These are phyloP conservation scores for Stagonosporopsis tanaceti DNA, from an alignment of 2,329 filamentous ascomycete species.

Conservation along the genomic window DNA sequence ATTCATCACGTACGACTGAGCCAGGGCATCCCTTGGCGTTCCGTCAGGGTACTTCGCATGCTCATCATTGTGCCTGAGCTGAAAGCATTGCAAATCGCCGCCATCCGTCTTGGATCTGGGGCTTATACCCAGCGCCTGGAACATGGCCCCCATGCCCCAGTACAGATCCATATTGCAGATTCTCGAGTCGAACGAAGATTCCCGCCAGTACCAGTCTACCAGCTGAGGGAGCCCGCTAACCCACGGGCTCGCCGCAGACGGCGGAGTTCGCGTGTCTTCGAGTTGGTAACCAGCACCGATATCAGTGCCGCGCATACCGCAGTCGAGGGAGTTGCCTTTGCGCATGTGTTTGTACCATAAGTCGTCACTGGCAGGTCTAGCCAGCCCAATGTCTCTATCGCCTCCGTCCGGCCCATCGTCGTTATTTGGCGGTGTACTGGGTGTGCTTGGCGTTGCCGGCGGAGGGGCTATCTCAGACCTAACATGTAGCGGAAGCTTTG, in stretches of 20 bases:
- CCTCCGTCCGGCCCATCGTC: too few relatives aligned
- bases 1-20: not conserved
- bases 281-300: constrained; percentile 23
- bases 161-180: not conserved
- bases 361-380: not conserved
- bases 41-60: not conserved
- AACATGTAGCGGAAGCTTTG: too few relatives aligned
- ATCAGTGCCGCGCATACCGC: constrained; percentile 29
- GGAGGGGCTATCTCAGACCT: too few relatives aligned
- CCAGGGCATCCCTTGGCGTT: not conserved
- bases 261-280: too few relatives aligned
- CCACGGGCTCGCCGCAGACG: constrained; percentile 23
- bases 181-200: not conserved
- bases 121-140: not conserved
- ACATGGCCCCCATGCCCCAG: not conserved
- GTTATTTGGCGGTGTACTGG: too few relatives aligned
- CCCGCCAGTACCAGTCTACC: constrained; percentile 2
- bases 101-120: not conserved
- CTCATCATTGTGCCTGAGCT: not conserved
- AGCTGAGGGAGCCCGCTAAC: not conserved
- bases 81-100: too few relatives aligned
- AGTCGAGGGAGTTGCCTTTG: constrained; percentile 25
- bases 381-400: too few relatives aligned
- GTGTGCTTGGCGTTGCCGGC: too few relatives aligned
- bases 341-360: constrained; percentile 8